Base-by-base conservation (phyloP, 1,284 basidiomycete genomes). In the Anthracocystis panici-leucophaei region DNA sequence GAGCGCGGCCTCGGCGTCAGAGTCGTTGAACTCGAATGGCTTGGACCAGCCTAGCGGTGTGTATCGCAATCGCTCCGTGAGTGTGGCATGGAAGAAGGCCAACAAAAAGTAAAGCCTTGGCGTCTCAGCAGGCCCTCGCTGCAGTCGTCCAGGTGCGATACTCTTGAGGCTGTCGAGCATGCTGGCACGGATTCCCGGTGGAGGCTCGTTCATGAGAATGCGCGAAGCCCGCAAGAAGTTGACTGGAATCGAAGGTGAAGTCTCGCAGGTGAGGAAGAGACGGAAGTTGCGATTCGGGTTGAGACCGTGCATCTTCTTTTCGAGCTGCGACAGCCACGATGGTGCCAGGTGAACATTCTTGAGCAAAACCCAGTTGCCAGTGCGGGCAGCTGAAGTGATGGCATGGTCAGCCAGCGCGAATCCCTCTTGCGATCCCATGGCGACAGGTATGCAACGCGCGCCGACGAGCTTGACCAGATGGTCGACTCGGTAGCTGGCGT, bases 301-400 rank as follows among this genome's bases (percentile, higher is more conserved):
- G n/a, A 81, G 69, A 29, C 75, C 65, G 18, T 75, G 71, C 54
- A 85, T 68, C 64, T 83, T 83, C 69, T 84, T 80, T 41, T 82
- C 82, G 33, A 84, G 77, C 58, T 81, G 75, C 23, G 79, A 79
- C 11, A 85, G 65, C 83, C 83, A 85, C 18, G 75, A 65, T 5
- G 81, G 80, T 3, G 82, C 82, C 2, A 85, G 72, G 51, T 85
- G 84, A 18, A 82, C 84, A 25, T 85, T 85, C 71, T 84, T 82
- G 48, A 85, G 70, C 46, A 85, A 67, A 3, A 85, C 82, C 84
- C 84, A 85, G 14, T 75, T 61, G 53, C 83, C 84, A 2, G 70
- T 63, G 21, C 81, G 63, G 18, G 83, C 80, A 5, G 77, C 84
- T 2, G 76, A 71, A 2, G 78, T 69, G 54, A 85, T 80, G 27